Base-by-base conservation (phyloP, 192 early-diverging fungal species). In the Rhizoclosmatium sp. region DNA sequence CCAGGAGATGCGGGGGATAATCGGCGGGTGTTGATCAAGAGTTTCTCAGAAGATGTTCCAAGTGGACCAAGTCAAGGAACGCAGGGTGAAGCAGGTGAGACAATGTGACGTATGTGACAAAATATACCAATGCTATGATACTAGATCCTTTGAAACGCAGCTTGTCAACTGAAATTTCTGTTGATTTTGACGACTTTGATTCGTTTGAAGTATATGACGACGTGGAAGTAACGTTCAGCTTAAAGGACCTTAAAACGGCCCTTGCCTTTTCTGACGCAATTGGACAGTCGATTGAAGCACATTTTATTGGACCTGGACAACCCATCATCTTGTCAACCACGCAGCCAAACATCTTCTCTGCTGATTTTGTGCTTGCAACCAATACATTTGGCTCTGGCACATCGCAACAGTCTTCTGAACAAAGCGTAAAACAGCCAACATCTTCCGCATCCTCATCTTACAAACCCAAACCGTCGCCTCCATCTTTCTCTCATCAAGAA, bases 101-200 rank as follows among this genome's bases (percentile, higher is more conserved):
- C 31, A 31, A 31, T 31, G 31, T 31, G 31, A 31, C 31, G 31
- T 31, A 31, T 31, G 31, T 31, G 31, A 31, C 31, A 31, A 31
- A 31, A 31, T 31, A 31, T 31, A 31, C 31, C 31, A 31, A 31
- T 31, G 31, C 31, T 31, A 31, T 31, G 31, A 31, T 51, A 54
- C 5, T n/a, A 82, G 81, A 82, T 73, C 42, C 39, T 9, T 14
- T 40, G n/a, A 70, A 65, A 49, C 75, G 82, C 23, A 75, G 70
- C 44, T 49, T 86, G 40, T 71, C 81, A 54, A 86, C 85, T 19
- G 82, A 83, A 51, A 75, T 86, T 60, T 66, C 74, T 45, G 78
- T 86, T 7, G 80, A 86, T 77, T n/a, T 78, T 41, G 76, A 65
- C n/a, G 85, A 86, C 66, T 86, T 86, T 75, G 85, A 83, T 47